Conservation (phyloP, 768 basidiomycete species). For the Tulasnella sp. region DNA sequence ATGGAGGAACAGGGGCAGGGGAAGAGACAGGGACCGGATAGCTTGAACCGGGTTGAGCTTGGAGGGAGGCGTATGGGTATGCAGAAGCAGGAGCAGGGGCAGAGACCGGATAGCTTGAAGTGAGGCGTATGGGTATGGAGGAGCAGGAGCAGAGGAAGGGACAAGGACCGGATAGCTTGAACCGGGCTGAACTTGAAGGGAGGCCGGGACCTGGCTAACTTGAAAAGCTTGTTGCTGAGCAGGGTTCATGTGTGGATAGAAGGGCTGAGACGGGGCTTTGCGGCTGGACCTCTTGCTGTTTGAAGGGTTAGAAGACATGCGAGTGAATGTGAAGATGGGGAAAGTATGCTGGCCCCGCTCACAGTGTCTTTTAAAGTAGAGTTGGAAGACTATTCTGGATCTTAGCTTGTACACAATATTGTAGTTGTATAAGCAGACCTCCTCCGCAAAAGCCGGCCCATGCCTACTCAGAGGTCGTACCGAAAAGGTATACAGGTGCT, state of each 20-base stretch:
- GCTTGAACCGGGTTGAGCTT: too few relatives aligned
- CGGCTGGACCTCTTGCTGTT: not conserved
- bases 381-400: too few relatives aligned
- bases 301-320: not conserved
- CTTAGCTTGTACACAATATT: not conserved
- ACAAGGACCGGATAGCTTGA: not conserved
- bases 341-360: too few relatives aligned
- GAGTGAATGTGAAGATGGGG: too few relatives aligned
- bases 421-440: not conserved
- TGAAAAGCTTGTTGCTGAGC: not conserved
- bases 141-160: too few relatives aligned
- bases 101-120: too few relatives aligned
- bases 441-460: not conserved
- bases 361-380: too few relatives aligned
- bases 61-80: too few relatives aligned
- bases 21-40: too few relatives aligned
- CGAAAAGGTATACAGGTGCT: not conserved
- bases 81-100: too few relatives aligned
- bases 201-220: not conserved
- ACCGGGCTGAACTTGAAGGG: not conserved
- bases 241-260: not conserved
- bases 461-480: too few relatives aligned
- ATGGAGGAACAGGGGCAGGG: not conserved
- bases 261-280: not conserved
- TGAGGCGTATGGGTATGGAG: too few relatives aligned